phyloP scores from a whole-genome alignment of 2,329 filamentous ascomycete species.

The Cladophialophora chaetospira region DNA sequence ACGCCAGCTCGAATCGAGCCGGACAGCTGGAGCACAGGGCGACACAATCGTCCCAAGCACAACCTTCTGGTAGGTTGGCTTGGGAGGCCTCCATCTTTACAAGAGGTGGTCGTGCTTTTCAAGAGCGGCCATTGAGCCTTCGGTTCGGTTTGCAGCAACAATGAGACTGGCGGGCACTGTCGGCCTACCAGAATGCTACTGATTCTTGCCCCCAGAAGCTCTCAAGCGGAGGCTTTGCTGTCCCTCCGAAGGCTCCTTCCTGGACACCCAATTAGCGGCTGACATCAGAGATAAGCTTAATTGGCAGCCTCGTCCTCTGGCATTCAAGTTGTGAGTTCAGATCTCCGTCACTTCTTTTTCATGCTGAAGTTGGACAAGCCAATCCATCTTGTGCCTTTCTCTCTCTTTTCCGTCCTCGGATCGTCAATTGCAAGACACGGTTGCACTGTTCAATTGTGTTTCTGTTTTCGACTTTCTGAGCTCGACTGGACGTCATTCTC shows the following conservation, averaged over 20 bases:
- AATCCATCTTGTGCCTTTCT: neutral
- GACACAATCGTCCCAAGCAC: too few relatives aligned
- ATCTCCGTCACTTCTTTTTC: neutral
- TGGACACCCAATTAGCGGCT: neutral
- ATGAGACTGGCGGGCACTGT: too few relatives aligned
- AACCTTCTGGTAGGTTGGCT: too few relatives aligned
- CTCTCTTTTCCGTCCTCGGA: neutral
- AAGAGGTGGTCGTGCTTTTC: too few relatives aligned
- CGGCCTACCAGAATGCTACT: too few relatives aligned
- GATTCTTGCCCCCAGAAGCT: neutral
- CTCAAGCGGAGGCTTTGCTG: neutral
- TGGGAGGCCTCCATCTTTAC: too few relatives aligned
- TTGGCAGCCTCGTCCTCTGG: neutral
- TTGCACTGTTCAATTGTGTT: neutral
- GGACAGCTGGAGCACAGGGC: neutral
- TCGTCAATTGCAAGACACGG: neutral
- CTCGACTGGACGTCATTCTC: constrained; percentile 5
- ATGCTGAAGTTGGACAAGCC: neutral
- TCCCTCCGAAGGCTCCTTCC: neutral
- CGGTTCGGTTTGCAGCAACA: too few relatives aligned
- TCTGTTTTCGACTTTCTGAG: neutral
- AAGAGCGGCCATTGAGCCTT: too few relatives aligned
- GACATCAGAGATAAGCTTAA: neutral
- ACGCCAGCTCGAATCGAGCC: constrained; percentile 4
- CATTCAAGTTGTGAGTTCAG: neutral